Percentiles rank a stretch among this genome's conserved stretches.
phyloP scores from a whole-genome alignment of 2,329 filamentous ascomycete genomes.

The Blastomyces emzantsi region DNA sequence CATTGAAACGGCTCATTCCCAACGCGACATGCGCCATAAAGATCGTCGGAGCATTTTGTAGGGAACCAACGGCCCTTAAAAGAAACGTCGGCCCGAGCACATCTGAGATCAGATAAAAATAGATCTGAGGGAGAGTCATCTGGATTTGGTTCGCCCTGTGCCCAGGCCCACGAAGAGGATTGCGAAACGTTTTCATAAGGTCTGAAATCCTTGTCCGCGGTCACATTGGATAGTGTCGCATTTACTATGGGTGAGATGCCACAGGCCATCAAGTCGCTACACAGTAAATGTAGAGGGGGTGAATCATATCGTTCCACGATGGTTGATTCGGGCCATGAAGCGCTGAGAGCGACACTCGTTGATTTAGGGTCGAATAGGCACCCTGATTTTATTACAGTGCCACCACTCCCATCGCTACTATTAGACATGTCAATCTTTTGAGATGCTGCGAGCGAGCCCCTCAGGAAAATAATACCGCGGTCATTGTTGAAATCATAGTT shows the following conservation, averaged over 20 bases:
- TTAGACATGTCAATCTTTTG: conserved; percentile 24
- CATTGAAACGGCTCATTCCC: conserved; percentile 48
- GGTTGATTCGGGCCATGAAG: conserved; percentile 44
- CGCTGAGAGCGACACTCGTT: conserved; percentile 39
- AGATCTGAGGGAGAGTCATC: conserved; percentile 19
- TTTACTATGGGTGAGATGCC: conserved; percentile 55
- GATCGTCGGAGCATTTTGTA: conserved; percentile 44
- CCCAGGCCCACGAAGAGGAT: conserved; percentile 53
- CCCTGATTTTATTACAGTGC: conserved; percentile 37
- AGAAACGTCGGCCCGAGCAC: conserved; percentile 46
- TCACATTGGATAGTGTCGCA: conserved; percentile 42
- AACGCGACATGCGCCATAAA: conserved; percentile 50
- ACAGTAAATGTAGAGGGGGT: conserved; percentile 26
- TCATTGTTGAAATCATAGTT: conserved; percentile 49
- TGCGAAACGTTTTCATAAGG: conserved; percentile 45
- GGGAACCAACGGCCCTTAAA: conserved; percentile 50
- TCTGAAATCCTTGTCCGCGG: conserved; percentile 40
- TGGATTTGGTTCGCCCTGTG: conserved; percentile 42
- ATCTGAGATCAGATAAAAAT: conserved; percentile 39
- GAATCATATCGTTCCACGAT: conserved; percentile 22
- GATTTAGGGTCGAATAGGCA: conserved; percentile 46
- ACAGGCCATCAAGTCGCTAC: conserved; percentile 43
- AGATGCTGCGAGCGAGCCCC: conserved; percentile 35
- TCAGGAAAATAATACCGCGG: conserved; percentile 43
- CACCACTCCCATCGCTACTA: conserved; percentile 29